Conservation (phyloP, 495 filamentous ascomycete species). For the Entonaema liquescens region DNA sequence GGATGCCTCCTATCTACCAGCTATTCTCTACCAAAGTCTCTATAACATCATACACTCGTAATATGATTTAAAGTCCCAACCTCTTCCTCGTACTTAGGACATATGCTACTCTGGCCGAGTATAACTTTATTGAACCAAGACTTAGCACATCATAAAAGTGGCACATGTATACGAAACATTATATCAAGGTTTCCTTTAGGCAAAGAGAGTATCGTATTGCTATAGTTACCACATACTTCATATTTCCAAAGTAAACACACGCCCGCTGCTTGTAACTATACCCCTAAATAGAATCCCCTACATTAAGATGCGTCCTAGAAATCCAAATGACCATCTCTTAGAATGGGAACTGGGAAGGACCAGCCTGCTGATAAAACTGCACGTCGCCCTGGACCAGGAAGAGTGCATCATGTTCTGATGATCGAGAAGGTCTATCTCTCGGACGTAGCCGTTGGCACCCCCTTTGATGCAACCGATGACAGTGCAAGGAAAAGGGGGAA, state of each 20-base stretch:
- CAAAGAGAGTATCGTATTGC: background rate
- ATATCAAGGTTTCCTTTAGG: background rate
- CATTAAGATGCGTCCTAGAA: background rate
- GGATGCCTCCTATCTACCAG: too few relatives aligned
- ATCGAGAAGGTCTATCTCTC: background rate
- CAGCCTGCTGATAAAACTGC: background rate
- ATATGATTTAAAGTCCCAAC: too few relatives aligned
- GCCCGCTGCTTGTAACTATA: background rate
- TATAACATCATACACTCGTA: too few relatives aligned
- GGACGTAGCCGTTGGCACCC: slow-evolving; percentile 4
- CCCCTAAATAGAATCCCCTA: background rate
- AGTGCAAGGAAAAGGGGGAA: slow-evolving; percentile 6
- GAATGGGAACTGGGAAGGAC: background rate
- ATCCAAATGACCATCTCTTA: background rate
- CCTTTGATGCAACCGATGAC: background rate
- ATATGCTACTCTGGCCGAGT: background rate
- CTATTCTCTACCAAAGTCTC: too few relatives aligned
- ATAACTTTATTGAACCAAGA: background rate
- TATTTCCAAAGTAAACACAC: background rate
- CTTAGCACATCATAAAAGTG: background rate
- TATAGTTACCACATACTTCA: background rate
- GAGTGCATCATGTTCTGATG: slow-evolving; percentile 11
- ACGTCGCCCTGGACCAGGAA: background rate
- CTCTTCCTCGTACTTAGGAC: too few relatives aligned
- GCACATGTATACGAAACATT: background rate